Percentiles rank a stretch among this genome's conserved stretches.
Evolutionary conservation across 2,329 filamentous ascomycete genomes (phyloP).

Genomic region (Aspergillus alliaceus): DNA sequence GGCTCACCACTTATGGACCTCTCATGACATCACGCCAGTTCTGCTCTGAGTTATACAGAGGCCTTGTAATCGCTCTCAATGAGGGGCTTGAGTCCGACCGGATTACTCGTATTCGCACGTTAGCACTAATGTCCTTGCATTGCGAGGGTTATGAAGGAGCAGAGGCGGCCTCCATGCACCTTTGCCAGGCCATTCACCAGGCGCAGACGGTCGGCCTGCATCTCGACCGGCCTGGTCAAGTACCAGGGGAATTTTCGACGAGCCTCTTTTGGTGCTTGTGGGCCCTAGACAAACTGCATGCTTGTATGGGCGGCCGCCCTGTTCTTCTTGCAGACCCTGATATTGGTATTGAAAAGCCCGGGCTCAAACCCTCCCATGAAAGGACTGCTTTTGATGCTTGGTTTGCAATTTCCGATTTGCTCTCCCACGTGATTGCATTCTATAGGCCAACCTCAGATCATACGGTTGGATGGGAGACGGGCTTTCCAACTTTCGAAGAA

Average conservation of each 20-base stretch:
- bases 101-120: constrained; percentile 37
- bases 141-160: constrained; percentile 42
- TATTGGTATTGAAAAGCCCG: constrained; percentile 37
- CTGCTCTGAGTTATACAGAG: constrained; percentile 39
- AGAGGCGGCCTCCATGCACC: constrained; percentile 40
- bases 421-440: constrained; percentile 40
- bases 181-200: constrained; percentile 43
- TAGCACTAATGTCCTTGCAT: constrained; percentile 43
- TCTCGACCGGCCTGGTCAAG: constrained; percentile 36
- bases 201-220: constrained; percentile 42
- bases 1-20: constrained; percentile 30
- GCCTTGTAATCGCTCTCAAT: constrained; percentile 38
- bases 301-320: constrained; percentile 41
- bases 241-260: constrained; percentile 27
- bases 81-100: constrained; percentile 38
- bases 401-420: constrained; percentile 38
- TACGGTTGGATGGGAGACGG: constrained; percentile 39
- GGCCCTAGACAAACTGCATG: constrained; percentile 44
- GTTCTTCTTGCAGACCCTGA: constrained; percentile 41
- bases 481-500: constrained; percentile 39
- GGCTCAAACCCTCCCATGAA: constrained; percentile 9
- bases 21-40: constrained; percentile 37
- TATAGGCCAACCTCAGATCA: constrained; percentile 37
- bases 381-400: constrained; percentile 37
- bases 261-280: constrained; percentile 43